These are phyloP conservation scores for Yamadazyma insecticola DNA, from an alignment of 805 yeast genomes.

Conservation along the genomic window DNA sequence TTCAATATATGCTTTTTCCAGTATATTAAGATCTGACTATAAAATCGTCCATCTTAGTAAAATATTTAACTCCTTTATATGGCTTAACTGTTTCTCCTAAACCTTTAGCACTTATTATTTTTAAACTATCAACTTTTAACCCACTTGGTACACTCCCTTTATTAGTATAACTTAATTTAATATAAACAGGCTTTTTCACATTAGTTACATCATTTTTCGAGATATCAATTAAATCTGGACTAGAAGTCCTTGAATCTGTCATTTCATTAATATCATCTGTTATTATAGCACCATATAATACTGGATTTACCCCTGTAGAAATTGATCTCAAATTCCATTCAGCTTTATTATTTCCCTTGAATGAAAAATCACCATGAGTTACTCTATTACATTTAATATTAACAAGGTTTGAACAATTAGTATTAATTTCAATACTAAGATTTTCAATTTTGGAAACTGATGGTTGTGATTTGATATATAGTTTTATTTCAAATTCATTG, in stretches of 20 bases:
- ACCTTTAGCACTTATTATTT: conserved; percentile 55
- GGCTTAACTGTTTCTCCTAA: conserved; percentile 63
- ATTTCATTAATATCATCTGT: conserved; percentile 15
- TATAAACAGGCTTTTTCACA: conserved; percentile 26
- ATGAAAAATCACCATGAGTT: conserved; percentile 74
- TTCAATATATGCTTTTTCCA: conserved; percentile 1
- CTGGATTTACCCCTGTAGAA: conserved; percentile 62
- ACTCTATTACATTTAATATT: conserved; percentile 54
- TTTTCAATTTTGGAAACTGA: conserved; percentile 31
- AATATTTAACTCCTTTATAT: conserved; percentile 86
- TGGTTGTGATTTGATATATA: conserved; percentile 36
- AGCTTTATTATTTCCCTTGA: conserved; percentile 47
- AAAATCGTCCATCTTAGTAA: conserved; percentile 59
- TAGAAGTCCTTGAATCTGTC: too few species aligned
- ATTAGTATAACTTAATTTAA: conserved; percentile 50
- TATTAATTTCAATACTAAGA: conserved; percentile 22
- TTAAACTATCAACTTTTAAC: conserved; percentile 59
- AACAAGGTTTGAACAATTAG: conserved; percentile 13
- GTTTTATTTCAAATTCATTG: conserved; percentile 61
- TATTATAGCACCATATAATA: conserved; percentile 56
- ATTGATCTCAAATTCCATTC: conserved; percentile 62
- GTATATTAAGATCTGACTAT: conserved; percentile 37
- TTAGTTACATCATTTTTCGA: conserved; percentile 3
- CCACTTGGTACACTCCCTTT: conserved; percentile 78
- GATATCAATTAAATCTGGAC: conserved; percentile 6